Percentiles rank a stretch among this genome's conserved stretches.
phyloP scores from a whole-genome alignment of 106 monocot genomes.

The Apostasia shenzhenica region DNA sequence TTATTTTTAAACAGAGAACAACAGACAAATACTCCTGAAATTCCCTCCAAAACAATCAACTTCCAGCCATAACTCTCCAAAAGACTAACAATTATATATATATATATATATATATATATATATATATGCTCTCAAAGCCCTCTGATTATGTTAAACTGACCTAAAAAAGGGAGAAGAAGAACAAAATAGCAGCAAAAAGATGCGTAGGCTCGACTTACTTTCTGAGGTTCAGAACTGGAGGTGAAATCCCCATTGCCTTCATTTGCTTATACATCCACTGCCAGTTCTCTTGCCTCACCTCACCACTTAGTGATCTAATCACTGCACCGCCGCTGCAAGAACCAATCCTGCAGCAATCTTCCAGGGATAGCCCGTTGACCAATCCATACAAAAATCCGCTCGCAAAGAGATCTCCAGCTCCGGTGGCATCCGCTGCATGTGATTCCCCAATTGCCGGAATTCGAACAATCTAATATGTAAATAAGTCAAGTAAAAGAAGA shows the following conservation, averaged over 20 bases:
- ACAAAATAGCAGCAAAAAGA: too few species aligned
- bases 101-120: too few species aligned
- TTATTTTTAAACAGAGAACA: too few species aligned
- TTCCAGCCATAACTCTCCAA: too few species aligned
- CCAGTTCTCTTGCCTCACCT: slow-evolving; percentile 89
- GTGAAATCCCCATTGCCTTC: slow-evolving; percentile 47
- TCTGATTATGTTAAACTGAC: too few species aligned
- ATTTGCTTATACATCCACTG: slow-evolving; percentile 89
- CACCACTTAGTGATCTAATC: slow-evolving; percentile 64
- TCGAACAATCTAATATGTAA: slow-evolving; percentile 36
- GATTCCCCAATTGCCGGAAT: slow-evolving; percentile 52
- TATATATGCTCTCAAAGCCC: too few species aligned
- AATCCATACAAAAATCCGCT: slow-evolving; percentile 88
- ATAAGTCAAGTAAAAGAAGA: not conserved
- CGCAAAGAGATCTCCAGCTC: slow-evolving; percentile 91
- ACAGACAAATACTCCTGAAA: too few species aligned
- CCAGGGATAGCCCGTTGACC: slow-evolving; percentile 65
- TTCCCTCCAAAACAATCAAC: too few species aligned
- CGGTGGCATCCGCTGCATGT: slow-evolving; percentile 66
- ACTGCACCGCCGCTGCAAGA: slow-evolving; percentile 78
- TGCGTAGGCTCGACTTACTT: too few species aligned
- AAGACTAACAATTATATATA: too few species aligned
- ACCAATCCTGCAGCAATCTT: slow-evolving; percentile 82
- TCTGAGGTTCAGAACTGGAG: slow-evolving; percentile 17
- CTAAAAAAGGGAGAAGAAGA: too few species aligned